These are phyloP conservation scores for Fusarium nodosum DNA, from an alignment of 2,329 filamentous ascomycete species.

Conservation along the genomic window DNA sequence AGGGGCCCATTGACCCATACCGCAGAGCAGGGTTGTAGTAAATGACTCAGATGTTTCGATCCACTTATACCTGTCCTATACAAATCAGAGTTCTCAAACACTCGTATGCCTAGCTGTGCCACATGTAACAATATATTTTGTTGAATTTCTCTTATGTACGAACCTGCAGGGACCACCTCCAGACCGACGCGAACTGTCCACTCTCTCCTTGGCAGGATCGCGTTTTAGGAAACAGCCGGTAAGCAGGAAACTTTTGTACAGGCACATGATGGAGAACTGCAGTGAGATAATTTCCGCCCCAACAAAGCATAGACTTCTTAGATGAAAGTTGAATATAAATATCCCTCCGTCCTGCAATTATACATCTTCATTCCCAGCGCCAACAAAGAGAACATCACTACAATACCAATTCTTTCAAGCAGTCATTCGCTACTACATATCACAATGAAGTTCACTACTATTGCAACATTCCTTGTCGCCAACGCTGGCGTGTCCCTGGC, in stretches of 20 bases:
- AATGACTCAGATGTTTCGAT: neutral
- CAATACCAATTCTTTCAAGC: neutral
- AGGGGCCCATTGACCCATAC: neutral
- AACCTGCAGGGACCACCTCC: neutral
- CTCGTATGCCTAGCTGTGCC: neutral
- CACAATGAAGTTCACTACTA: conserved; percentile 14
- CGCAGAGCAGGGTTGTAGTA: neutral
- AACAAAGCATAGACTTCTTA: neutral
- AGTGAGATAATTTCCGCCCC: neutral
- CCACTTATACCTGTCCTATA: neutral
- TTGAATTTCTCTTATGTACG: neutral
- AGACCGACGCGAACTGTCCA: neutral
- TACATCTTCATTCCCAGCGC: neutral
- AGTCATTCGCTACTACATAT: neutral
- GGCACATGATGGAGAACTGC: neutral
- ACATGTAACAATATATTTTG: neutral
- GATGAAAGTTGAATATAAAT: neutral
- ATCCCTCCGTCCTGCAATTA: neutral
- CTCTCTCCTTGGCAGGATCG: neutral
- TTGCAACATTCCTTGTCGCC: neutral
- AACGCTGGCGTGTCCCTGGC: neutral
- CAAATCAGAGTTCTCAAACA: neutral
- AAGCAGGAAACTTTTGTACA: neutral
- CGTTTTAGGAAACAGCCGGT: neutral
- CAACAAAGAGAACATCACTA: neutral